phyloP scores from a whole-genome alignment of 495 filamentous ascomycete species.

The Clohesyomyces aquaticus region DNA sequence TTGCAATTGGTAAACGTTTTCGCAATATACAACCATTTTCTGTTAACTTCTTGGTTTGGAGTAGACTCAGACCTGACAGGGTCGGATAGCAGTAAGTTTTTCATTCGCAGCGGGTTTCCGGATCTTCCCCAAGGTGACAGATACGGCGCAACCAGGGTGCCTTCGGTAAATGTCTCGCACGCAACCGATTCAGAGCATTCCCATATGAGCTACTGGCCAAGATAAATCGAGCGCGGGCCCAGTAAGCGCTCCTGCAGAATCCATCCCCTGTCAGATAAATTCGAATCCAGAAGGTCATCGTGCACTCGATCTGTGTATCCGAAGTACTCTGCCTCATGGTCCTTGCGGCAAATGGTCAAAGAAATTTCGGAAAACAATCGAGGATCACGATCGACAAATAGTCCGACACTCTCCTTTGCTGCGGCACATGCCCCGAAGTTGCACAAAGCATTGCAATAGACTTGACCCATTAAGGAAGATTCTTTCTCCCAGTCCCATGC shows the following conservation, averaged over 20 bases:
- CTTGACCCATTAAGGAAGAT: slow-evolving; percentile 46
- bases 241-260: slow-evolving; percentile 25
- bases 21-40: slow-evolving; percentile 8
- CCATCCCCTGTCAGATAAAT: slow-evolving; percentile 22
- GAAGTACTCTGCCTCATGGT: not conserved
- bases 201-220: slow-evolving; percentile 10
- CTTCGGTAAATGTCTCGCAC: slow-evolving; percentile 16
- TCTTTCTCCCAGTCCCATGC: slow-evolving; percentile 50
- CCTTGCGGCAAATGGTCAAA: not conserved
- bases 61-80: not conserved
- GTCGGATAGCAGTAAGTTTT: not conserved
- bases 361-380: not conserved
- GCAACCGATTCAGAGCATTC: slow-evolving; percentile 10
- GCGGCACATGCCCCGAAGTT: slow-evolving; percentile 42
- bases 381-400: slow-evolving; percentile 10
- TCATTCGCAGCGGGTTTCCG: not conserved
- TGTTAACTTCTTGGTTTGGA: not conserved
- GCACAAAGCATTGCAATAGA: slow-evolving; percentile 50
- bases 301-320: not conserved
- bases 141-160: not conserved
- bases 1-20: not conserved
- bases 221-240: slow-evolving; percentile 15
- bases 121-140: not conserved
- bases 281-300: not conserved
- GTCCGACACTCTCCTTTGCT: not conserved